Conservation (phyloP, 2,329 filamentous ascomycete genomes). For the Cladosporium sp. region DNA sequence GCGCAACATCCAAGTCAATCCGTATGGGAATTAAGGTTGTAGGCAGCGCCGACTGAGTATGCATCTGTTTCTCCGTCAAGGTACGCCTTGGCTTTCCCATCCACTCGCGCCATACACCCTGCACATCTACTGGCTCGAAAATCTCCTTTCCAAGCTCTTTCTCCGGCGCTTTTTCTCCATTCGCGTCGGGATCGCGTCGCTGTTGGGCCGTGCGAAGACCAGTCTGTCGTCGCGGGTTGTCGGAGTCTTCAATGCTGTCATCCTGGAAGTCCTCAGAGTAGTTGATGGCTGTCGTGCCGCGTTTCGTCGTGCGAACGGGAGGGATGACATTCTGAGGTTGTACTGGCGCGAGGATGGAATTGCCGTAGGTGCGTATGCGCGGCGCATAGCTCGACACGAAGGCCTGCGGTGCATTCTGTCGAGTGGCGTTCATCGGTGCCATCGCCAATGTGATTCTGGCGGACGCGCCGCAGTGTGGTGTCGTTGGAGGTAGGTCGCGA, state of each 20-base stretch:
- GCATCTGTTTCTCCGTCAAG: conserved; percentile 55
- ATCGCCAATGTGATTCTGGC: background rate
- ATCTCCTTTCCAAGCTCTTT: conserved; percentile 80
- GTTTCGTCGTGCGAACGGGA: conserved; percentile 83
- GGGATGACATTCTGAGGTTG: conserved; percentile 64
- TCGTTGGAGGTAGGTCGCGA: background rate
- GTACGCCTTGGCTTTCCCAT: conserved; percentile 65
- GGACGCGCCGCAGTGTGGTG: conserved; percentile 5
- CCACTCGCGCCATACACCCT: conserved; percentile 93
- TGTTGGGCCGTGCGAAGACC: conserved; percentile 77
- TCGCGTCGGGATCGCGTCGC: conserved; percentile 57
- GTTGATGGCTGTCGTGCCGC: conserved; percentile 93
- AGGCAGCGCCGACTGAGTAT: conserved; percentile 69
- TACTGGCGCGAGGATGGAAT: conserved; percentile 82
- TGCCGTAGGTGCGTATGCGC: conserved; percentile 82
- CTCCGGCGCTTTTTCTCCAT: conserved; percentile 55
- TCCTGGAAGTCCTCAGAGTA: conserved; percentile 96
- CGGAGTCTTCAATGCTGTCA: conserved; percentile 70
- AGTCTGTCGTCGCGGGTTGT: conserved; percentile 65
- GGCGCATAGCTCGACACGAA: conserved; percentile 90
- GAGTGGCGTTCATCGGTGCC: conserved; percentile 21
- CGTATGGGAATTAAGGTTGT: conserved; percentile 91
- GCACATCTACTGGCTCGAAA: conserved; percentile 69
- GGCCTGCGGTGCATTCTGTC: conserved; percentile 65
- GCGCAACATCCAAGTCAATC: conserved; percentile 86